A percentile compares a stretch with the other conserved stretches of the same genome.
Evolutionary conservation across 2,329 filamentous ascomycete species (phyloP).

Genomic region (Pseudocercospora fijiensis): DNA sequence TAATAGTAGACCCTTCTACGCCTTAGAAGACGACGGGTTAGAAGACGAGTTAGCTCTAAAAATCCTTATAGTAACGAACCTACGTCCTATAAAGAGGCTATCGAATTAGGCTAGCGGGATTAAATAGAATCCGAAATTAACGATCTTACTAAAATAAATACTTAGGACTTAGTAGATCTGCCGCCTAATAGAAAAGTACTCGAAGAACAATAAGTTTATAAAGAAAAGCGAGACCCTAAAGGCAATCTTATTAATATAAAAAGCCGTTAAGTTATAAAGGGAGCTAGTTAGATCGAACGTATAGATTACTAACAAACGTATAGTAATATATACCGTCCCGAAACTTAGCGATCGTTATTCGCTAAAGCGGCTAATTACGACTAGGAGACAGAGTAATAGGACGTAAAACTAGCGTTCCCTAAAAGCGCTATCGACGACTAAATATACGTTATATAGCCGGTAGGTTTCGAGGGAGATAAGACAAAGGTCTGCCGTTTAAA

Average conservation of each 20-base stretch:
- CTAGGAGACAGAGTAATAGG: slow-evolving; percentile 3
- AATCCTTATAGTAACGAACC: slow-evolving; percentile 2
- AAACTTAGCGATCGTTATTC: background rate
- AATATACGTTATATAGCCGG: slow-evolving; percentile 12
- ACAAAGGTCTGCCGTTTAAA: slow-evolving; percentile 11
- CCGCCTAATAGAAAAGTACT: slow-evolving; percentile 3
- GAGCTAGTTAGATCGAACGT: slow-evolving; percentile 8
- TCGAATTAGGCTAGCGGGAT: slow-evolving; percentile 1
- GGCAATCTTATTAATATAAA: slow-evolving; percentile 7
- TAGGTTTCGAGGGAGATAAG: slow-evolving; percentile 9
- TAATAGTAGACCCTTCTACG: too few relatives aligned
- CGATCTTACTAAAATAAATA: background rate
- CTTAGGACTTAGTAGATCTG: slow-evolving; percentile 6
- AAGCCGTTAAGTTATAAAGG: slow-evolving; percentile 7
- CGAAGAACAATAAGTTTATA: slow-evolving; percentile 1
- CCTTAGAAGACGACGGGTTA: background rate
- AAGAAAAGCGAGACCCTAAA: too few relatives aligned
- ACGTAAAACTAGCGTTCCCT: slow-evolving; percentile 1
- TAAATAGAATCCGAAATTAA: slow-evolving; percentile 8
- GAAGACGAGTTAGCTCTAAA: slow-evolving; percentile 11
- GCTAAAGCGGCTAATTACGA: background rate
- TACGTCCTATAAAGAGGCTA: slow-evolving; percentile 12
- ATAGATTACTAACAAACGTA: slow-evolving; percentile 10
- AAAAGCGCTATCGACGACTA: slow-evolving; percentile 16
- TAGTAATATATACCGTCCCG: slow-evolving; percentile 6